phyloP scores from a whole-genome alignment of 2,329 filamentous ascomycete species.

The Pseudogymnoascus sp. region DNA sequence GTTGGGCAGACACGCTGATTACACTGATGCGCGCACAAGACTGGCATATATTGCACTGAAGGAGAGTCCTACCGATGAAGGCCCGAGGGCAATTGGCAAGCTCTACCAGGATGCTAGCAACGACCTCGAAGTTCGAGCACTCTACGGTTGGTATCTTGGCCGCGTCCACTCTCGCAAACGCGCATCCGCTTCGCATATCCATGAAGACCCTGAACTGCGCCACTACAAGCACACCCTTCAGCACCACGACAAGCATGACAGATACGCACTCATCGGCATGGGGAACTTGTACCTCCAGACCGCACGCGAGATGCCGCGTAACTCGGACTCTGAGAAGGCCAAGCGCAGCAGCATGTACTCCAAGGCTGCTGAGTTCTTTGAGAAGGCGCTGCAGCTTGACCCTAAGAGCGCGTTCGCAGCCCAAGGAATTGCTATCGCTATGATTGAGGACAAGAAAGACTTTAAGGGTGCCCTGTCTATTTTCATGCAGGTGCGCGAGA shows the following conservation, averaged over 20 bases:
- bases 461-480: constrained; percentile 75
- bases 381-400: constrained; percentile 93
- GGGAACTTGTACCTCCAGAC: constrained; percentile 80
- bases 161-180: constrained; percentile 74
- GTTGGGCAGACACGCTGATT: constrained; percentile 78
- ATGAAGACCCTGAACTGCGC: constrained; percentile 83
- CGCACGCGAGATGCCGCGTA: constrained; percentile 89
- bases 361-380: constrained; percentile 95
- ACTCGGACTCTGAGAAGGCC: constrained; percentile 83
- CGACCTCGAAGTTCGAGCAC: constrained; percentile 83
- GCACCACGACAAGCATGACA: constrained; percentile 92
- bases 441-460: constrained; percentile 93
- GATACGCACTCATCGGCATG: constrained; percentile 96
- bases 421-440: constrained; percentile 88
- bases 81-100: constrained; percentile 77
- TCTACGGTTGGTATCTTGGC: constrained; percentile 94
- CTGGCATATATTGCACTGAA: constrained; percentile 85
- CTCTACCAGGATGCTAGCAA: constrained; percentile 77
- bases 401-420: constrained; percentile 93
- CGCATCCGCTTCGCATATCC: constrained; percentile 58
- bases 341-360: constrained; percentile 82
- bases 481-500: constrained; percentile 85
- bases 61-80: constrained; percentile 75
- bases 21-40: constrained; percentile 83
- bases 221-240: constrained; percentile 96